A percentile compares a stretch with the other conserved stretches of the same genome.
phyloP scores from a whole-genome alignment of 2,329 filamentous ascomycete genomes.

The Fusarium penzigii region DNA sequence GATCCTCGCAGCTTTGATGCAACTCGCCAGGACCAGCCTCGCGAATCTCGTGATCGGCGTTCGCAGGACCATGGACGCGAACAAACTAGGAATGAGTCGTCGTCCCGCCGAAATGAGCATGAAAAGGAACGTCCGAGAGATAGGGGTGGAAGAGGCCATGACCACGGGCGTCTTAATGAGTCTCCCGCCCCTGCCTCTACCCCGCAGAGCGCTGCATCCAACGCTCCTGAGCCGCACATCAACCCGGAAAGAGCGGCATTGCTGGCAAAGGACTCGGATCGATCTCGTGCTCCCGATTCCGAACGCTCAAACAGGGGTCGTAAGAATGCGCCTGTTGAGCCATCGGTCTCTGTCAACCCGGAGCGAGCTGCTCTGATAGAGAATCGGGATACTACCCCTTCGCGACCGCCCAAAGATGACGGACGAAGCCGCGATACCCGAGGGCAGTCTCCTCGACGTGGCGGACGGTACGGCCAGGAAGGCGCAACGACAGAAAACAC shows the following conservation, averaged over 20 bases:
- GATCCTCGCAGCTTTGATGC: constrained; percentile 42
- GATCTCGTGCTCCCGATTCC: constrained; percentile 29
- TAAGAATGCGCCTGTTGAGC: constrained; percentile 28
- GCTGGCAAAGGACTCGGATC: constrained; percentile 40
- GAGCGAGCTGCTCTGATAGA: constrained; percentile 49
- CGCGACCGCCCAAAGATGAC: constrained; percentile 45
- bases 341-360: constrained; percentile 47
- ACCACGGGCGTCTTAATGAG: constrained; percentile 33
- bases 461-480: constrained; percentile 35
- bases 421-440: constrained; percentile 42
- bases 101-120: constrained; percentile 40
- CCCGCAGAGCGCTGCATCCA: constrained; percentile 21
- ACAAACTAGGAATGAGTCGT: constrained; percentile 29
- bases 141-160: constrained; percentile 26
- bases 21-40: constrained; percentile 41
- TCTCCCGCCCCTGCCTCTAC: constrained; percentile 30
- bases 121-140: constrained; percentile 45
- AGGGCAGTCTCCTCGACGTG: constrained; percentile 52
- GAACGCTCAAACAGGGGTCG: constrained; percentile 33
- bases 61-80: constrained; percentile 36
- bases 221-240: constrained; percentile 47
- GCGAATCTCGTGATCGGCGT: constrained; percentile 48
- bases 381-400: constrained; percentile 38
- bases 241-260: constrained; percentile 58
- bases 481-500: constrained; percentile 33